Percentiles rank a stretch among this genome's conserved stretches.
phyloP scores from a whole-genome alignment of 2,329 filamentous ascomycete genomes.

The Penicillium rolfsii region DNA sequence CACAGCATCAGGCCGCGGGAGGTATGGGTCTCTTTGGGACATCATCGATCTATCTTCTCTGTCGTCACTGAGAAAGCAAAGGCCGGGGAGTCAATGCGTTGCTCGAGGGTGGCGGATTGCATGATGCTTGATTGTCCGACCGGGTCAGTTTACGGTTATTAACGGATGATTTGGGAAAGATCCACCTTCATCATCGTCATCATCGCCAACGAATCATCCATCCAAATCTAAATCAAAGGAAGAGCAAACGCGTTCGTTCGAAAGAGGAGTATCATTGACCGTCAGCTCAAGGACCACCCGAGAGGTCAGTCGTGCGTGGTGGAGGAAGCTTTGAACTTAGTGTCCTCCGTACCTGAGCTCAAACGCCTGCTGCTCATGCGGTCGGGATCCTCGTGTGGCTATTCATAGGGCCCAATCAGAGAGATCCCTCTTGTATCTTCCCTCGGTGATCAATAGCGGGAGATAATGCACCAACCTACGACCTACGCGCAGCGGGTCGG shows the following conservation, averaged over 20 bases:
- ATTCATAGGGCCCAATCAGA: not conserved
- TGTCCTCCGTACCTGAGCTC: not conserved
- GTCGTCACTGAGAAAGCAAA: not conserved
- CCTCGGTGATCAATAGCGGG: too few species aligned
- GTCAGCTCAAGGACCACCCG: not conserved
- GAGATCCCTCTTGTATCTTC: too few species aligned
- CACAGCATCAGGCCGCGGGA: not conserved
- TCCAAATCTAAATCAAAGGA: not conserved
- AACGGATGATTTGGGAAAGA: not conserved
- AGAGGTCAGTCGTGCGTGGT: not conserved
- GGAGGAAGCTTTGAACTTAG: not conserved
- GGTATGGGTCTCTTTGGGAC: not conserved
- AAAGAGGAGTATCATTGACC: not conserved
- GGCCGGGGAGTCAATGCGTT: not conserved
- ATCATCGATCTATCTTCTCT: not conserved
- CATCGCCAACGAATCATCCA: not conserved
- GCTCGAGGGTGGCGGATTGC: not conserved
- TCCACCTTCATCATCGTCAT: not conserved
- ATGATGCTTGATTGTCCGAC: not conserved
- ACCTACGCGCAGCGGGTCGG: too few species aligned
- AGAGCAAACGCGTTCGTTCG: not conserved
- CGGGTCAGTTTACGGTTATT: not conserved
- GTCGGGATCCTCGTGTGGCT: not conserved
- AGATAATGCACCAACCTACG: too few species aligned
- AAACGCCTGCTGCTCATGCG: not conserved